Percentiles rank a stretch among this genome's conserved stretches.
Evolutionary conservation across 2,329 filamentous ascomycete species (phyloP).

Genomic region (Catunica adiposa): DNA sequence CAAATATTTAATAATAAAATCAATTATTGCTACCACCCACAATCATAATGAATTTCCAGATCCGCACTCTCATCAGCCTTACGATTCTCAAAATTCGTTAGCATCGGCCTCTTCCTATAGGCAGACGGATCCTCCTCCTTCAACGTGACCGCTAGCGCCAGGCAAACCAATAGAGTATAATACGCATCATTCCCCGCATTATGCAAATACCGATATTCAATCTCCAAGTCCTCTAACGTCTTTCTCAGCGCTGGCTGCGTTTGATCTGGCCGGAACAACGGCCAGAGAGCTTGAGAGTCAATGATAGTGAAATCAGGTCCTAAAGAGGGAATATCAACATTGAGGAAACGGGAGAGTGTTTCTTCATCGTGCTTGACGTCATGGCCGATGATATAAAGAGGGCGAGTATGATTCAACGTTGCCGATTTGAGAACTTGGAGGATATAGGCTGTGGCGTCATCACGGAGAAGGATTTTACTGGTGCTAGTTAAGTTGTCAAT

Average conservation of each 20-base stretch:
- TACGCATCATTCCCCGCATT: slow-evolving; percentile 78
- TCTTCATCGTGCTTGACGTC: slow-evolving; percentile 28
- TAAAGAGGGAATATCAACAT: neutral
- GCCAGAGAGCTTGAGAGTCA: slow-evolving; percentile 60
- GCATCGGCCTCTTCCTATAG: neutral
- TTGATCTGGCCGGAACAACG: slow-evolving; percentile 37
- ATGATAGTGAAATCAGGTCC: slow-evolving; percentile 34
- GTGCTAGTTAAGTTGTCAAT: neutral
- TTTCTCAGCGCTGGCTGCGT: slow-evolving; percentile 39
- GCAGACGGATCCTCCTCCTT: neutral
- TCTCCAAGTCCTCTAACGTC: slow-evolving; percentile 47
- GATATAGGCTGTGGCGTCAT: neutral
- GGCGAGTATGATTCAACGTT: neutral
- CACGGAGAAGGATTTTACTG: neutral
- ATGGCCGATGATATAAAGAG: slow-evolving; percentile 52
- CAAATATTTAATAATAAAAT: too few relatives aligned
- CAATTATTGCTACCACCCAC: too few relatives aligned
- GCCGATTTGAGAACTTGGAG: neutral
- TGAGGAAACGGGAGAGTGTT: neutral
- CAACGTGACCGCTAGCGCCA: slow-evolving; percentile 25
- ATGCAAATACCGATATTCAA: slow-evolving; percentile 52
- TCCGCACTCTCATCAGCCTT: too few relatives aligned
- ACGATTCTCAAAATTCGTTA: neutral
- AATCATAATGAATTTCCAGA: too few relatives aligned
- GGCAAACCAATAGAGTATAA: slow-evolving; percentile 59